Evolutionary conservation across 1,139 yeast genomes (phyloP), one percentile per base, ranked within the genome.

Genomic region (Yarrowia galli): DNA sequence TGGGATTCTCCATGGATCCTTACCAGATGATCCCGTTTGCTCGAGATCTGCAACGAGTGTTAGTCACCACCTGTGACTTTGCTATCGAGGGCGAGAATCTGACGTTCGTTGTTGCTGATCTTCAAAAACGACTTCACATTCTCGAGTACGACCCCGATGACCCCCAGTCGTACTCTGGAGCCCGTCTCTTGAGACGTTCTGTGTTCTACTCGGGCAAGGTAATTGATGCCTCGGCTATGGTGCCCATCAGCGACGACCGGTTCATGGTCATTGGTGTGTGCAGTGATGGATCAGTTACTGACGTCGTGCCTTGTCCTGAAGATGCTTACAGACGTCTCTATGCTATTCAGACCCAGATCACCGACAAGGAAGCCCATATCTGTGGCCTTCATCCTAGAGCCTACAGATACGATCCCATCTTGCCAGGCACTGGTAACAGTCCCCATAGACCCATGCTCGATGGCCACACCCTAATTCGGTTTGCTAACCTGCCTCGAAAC

Each of bases 71-170:
- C 20, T 84, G 89, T 2, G 98, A 92, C 71, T 91, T 91, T 75
- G 79, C 92, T 42, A 85, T 88, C 20, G 85, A 86, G 70, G 89
- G 88, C 70, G 89, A 89, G 20, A 90, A 89, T 67, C 79, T 93
- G 6, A 87, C 78, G 73, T 82, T 92, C 63, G 80, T 88, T 2
- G 84, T 89, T 20, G 91, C 93, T 1, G 98, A 93, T 76, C 84
- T 85, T 68, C 83, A 87, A 67, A 85, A 87, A 48, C 82, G 85
- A n/a, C 75, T 95, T 46, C 97, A 92, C 75, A 76, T 95, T 18
- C 79, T 92, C 46, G 92, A 91, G 74, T 95, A 91, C 76, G 97
- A 95, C 71, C 99, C 99, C 0, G 98, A 92, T 73, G 97, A 92
- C 75, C 91, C 96, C 0, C 81, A 84, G 20, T 91, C 98, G 0